phyloP scores from a whole-genome alignment of 768 basidiomycete genomes.

The Leucogyrophana mollusca region DNA sequence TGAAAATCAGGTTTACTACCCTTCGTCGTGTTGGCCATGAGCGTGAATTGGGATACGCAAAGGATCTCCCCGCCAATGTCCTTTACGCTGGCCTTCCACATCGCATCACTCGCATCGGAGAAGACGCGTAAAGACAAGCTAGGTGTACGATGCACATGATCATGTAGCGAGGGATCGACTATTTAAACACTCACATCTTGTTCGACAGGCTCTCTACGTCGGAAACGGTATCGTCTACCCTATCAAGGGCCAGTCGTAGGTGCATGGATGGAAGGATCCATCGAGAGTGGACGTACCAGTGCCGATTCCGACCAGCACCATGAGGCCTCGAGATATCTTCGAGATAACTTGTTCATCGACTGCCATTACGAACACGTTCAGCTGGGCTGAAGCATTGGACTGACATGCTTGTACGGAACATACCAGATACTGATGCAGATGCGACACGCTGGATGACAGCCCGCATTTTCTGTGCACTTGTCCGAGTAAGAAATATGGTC shows the following conservation, averaged over 20 bases:
- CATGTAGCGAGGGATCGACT: background rate
- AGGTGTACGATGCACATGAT: constrained; percentile 11
- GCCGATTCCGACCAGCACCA: constrained; percentile 91
- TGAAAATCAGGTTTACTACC: constrained; percentile 94
- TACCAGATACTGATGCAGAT: constrained; percentile 83
- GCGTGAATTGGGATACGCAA: constrained; percentile 93
- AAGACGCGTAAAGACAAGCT: constrained; percentile 78
- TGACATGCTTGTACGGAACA: constrained; percentile 9
- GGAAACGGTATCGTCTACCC: constrained; percentile 72
- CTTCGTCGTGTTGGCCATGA: constrained; percentile 84
- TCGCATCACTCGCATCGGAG: constrained; percentile 54
- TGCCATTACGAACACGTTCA: constrained; percentile 27
- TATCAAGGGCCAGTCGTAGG: constrained; percentile 13
- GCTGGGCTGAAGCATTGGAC: background rate
- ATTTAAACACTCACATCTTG: constrained; percentile 68
- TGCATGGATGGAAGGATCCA: constrained; percentile 2
- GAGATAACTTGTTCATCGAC: constrained; percentile 82
- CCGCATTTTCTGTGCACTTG: too few species aligned
- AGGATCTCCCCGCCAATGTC: constrained; percentile 90
- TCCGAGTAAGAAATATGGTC: too few species aligned
- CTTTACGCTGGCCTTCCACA: constrained; percentile 88
- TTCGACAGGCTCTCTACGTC: constrained; percentile 75
- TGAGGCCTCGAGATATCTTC: constrained; percentile 77
- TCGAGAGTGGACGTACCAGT: constrained; percentile 48
- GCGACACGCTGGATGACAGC: constrained; percentile 84